These are phyloP conservation scores for Hypoxylon perforatum DNA, from an alignment of 495 filamentous ascomycete species.

Conservation along the genomic window DNA sequence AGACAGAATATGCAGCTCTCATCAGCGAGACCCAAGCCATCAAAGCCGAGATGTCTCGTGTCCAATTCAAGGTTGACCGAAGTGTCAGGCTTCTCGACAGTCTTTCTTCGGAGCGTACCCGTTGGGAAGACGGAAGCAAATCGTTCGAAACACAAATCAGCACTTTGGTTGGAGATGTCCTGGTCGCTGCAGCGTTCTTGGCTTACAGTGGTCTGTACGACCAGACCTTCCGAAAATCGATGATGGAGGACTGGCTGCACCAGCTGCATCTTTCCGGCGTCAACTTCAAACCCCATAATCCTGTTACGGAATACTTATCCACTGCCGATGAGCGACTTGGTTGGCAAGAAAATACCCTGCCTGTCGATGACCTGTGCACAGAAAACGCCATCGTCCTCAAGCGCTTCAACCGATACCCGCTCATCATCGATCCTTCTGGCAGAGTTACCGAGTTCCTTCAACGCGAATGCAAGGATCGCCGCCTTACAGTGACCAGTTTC, in stretches of 20 bases:
- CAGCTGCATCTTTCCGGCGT: constrained; percentile 92
- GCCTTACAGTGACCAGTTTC: constrained; percentile 97
- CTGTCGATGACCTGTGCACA: constrained; percentile 98
- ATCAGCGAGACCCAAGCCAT: constrained; percentile 98
- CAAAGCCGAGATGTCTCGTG: constrained; percentile 93
- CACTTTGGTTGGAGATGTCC: constrained; percentile 93
- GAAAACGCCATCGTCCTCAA: constrained; percentile 98
- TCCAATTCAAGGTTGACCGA: constrained; percentile 97
- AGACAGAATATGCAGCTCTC: constrained; percentile 92
- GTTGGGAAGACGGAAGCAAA: constrained; percentile 97
- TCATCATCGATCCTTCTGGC: constrained; percentile 98
- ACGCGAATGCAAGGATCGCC: constrained; percentile 90
- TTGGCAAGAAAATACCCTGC: constrained; percentile 95
- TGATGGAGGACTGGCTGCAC: constrained; percentile 96
- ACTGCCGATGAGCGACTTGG: constrained; percentile 93
- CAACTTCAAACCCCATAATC: constrained; percentile 90
- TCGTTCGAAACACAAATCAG: constrained; percentile 98
- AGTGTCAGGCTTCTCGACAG: constrained; percentile 94
- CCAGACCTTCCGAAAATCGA: constrained; percentile 95
- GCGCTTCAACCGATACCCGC: constrained; percentile 96
- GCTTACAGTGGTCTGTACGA: constrained; percentile 99
- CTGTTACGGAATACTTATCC: constrained; percentile 95
- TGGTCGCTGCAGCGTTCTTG: constrained; percentile 94
- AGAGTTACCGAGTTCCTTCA: constrained; percentile 94
- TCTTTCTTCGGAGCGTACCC: constrained; percentile 87